Evolutionary conservation across 2,329 filamentous ascomycete species (phyloP), one percentile per base, ranked within the genome.

Genomic region (Fusarium secorum): DNA sequence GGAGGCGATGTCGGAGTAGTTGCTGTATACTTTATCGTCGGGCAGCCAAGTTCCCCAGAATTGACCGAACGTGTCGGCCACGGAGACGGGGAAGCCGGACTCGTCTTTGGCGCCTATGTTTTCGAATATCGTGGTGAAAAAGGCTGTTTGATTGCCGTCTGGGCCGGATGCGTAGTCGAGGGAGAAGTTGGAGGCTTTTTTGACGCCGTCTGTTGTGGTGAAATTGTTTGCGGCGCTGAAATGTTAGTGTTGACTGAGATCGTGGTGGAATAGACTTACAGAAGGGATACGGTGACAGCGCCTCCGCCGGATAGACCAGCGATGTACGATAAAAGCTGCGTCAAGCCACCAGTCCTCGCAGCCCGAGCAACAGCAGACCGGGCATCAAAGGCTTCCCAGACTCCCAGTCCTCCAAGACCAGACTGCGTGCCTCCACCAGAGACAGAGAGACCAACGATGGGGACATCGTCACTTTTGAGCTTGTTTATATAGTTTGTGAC

Each of bases 341-440:
- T 64, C 10, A 78, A 11, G 0, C 77, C 77, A 4, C 77, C 76
- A 0, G 74, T 78, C 1, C 71, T 64, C 4, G 74, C 71, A 5
- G 66, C 41, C 1, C 62, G 53, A 0, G 75, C 75, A 0, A 45
- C 33, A 1, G 63, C 55, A 15, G 78, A 75, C 8, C 76, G 72
- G 11, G 66, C 67, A 55, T 78, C 77, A 14, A 69, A 78, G 1
- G 77, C 77, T 14, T 77, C 74, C 72, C 74, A 78, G 30, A 78
- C 51, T 0, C 77, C 77, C 1, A 78, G 32, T 0, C 77, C 77
- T 6, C 77, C 77, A 13, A 78, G 44, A 4, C 76, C 77, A 20
- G 77, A 77, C 44, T 78, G 77, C 0, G 77, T 76, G 0, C 75
- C 76, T 33, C 76, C 77, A 1, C 76, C 77, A 0, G 77, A 78